phyloP scores from a whole-genome alignment of 495 filamentous ascomycete species.

The Oleoguttula mirabilis region DNA sequence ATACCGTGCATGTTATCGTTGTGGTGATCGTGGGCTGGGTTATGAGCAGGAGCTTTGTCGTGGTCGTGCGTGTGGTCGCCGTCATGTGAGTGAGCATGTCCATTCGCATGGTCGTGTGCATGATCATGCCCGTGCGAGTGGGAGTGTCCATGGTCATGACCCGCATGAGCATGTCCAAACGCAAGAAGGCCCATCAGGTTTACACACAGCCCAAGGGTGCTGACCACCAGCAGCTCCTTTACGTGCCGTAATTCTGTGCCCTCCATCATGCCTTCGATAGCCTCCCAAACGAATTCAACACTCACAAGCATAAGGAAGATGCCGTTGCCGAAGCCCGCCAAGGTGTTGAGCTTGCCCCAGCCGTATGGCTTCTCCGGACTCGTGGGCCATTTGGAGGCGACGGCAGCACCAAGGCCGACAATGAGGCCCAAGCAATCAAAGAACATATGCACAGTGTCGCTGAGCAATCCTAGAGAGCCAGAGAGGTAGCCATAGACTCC shows the following conservation, averaged over 20 bases:
- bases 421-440: slow-evolving; percentile 92
- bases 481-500: slow-evolving; percentile 86
- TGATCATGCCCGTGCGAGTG: slow-evolving; percentile 48
- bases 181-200: slow-evolving; percentile 87
- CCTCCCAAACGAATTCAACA: slow-evolving; percentile 92
- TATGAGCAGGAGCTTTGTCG: slow-evolving; percentile 6
- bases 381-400: slow-evolving; percentile 95
- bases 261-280: slow-evolving; percentile 70
- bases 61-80: slow-evolving; percentile 13
- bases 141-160: slow-evolving; percentile 45
- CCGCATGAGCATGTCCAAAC: slow-evolving; percentile 55
- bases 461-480: slow-evolving; percentile 84
- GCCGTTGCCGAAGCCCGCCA: slow-evolving; percentile 94
- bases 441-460: slow-evolving; percentile 99
- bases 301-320: slow-evolving; percentile 95
- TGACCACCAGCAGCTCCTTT: slow-evolving; percentile 77
- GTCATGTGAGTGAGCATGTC: slow-evolving; percentile 15
- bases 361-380: slow-evolving; percentile 83
- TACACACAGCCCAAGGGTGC: slow-evolving; percentile 68
- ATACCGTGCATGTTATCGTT: slow-evolving; percentile 99
- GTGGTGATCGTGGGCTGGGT: slow-evolving; percentile 43
- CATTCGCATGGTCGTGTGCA: slow-evolving; percentile 33
- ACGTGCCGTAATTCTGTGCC: slow-evolving; percentile 73
- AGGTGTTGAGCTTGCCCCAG: slow-evolving; percentile 90
- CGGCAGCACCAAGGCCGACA: slow-evolving; percentile 85